A percentile compares a stretch with the other conserved stretches of the same genome.
phyloP scores from a whole-genome alignment of 2,329 filamentous ascomycete species.

The Phaeosphaeriaceae sp. region DNA sequence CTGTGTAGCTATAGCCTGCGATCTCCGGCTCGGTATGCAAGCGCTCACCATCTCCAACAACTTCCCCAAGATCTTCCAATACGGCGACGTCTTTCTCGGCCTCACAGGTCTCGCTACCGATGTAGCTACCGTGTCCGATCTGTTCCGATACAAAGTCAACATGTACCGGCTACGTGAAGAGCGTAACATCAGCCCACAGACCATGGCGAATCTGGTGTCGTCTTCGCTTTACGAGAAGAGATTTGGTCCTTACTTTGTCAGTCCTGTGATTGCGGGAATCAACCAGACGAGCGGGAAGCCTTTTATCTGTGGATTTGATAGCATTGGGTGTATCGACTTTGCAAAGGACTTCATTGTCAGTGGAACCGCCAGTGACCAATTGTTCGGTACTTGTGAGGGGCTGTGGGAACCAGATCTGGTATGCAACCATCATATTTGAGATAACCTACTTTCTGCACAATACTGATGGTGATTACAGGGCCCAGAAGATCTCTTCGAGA shows the following conservation, averaged over 20 bases:
- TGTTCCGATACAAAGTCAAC: constrained; percentile 99
- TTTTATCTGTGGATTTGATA: constrained; percentile 99
- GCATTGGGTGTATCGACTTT: constrained; percentile 99
- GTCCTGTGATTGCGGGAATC: constrained; percentile 91
- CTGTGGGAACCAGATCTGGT: constrained; percentile 98
- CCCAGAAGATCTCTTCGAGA: constrained; percentile 97
- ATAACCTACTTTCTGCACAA: constrained; percentile 17
- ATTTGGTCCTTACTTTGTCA: constrained; percentile 97
- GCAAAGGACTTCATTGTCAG: constrained; percentile 99
- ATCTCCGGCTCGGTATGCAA: constrained; percentile 96
- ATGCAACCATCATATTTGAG: constrained; percentile 16
- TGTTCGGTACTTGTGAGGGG: constrained; percentile 98
- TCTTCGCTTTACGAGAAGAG: constrained; percentile 87
- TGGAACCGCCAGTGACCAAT: constrained; percentile 93
- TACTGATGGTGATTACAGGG: constrained; percentile 57
- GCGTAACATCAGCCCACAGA: constrained; percentile 91
- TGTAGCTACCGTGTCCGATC: constrained; percentile 90
- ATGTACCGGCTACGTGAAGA: constrained; percentile 99
- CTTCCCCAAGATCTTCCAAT: constrained; percentile 99
- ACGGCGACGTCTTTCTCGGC: constrained; percentile 93
- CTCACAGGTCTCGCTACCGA: constrained; percentile 97
- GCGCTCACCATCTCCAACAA: constrained; percentile 98
- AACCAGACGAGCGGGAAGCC: constrained; percentile 93
- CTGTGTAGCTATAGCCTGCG: constrained; percentile 99
- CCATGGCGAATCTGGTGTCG: constrained; percentile 94